Conservation (phyloP, 2,329 filamentous ascomycete genomes). For the Pestalotiopsis sp. region DNA sequence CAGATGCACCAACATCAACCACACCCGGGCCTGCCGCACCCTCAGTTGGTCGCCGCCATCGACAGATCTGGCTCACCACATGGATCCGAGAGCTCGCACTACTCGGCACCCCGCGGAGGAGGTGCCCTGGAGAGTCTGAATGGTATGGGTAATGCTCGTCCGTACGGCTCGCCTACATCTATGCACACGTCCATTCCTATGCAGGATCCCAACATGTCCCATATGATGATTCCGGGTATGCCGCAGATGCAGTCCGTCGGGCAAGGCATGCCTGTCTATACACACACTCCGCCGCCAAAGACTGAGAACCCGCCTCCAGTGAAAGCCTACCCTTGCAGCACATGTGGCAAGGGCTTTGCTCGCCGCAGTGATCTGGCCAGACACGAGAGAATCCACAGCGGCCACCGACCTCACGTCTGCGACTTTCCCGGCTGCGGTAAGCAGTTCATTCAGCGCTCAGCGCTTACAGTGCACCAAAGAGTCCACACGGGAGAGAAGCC, state of each 20-base stretch:
- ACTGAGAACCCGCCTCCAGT: constrained; percentile 37
- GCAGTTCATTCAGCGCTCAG: constrained; percentile 95
- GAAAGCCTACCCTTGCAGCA: constrained; percentile 86
- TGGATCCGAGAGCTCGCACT: constrained; percentile 62
- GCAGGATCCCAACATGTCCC: constrained; percentile 41
- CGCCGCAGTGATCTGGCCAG: constrained; percentile 90
- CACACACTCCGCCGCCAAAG: constrained; percentile 35
- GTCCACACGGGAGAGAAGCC: constrained; percentile 98
- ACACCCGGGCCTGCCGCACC: constrained; percentile 29
- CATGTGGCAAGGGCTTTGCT: constrained; percentile 90
- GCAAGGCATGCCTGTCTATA: constrained; percentile 38
- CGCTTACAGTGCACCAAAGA: constrained; percentile 90
- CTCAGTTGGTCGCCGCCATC: constrained; percentile 37
- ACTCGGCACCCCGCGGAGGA: constrained; percentile 46
- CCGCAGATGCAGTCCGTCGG: constrained; percentile 29
- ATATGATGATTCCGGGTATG: constrained; percentile 48
- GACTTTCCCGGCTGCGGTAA: constrained; percentile 89
- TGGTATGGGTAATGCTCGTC: constrained; percentile 43
- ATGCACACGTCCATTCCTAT: constrained; percentile 56
- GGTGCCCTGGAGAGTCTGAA: constrained; percentile 34
- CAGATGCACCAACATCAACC: constrained; percentile 22
- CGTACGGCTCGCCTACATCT: constrained; percentile 56
- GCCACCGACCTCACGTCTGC: constrained; percentile 88
- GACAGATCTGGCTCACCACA: constrained; percentile 62
- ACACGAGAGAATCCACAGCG: constrained; percentile 96